Evolutionary conservation across 2,329 filamentous ascomycete genomes (phyloP).

Genomic region (Scedosporium boydii): DNA sequence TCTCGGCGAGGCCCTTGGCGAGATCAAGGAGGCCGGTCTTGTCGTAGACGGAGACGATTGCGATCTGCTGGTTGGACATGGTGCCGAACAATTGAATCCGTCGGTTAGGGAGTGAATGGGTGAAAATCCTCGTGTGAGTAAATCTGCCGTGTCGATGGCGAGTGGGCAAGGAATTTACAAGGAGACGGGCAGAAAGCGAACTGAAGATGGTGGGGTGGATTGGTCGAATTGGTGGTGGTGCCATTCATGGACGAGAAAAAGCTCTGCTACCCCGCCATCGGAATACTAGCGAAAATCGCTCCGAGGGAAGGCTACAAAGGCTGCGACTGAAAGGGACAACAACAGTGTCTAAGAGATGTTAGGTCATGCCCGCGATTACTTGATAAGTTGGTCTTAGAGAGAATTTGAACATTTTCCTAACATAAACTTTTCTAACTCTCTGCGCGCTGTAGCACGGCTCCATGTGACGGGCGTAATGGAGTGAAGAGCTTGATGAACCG

Average conservation of each 20-base stretch:
- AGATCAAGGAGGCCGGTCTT: constrained; percentile 93
- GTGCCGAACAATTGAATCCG: constrained; percentile 9
- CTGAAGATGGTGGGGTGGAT: background rate
- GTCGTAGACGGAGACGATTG: constrained; percentile 96
- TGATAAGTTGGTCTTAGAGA: no score
- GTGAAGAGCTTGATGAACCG: no score
- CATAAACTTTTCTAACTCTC: no score
- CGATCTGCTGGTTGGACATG: constrained; percentile 49
- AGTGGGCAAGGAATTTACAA: background rate
- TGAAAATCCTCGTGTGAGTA: background rate
- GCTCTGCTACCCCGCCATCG: constrained; percentile 6
- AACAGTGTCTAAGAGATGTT: no score
- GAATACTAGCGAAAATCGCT: background rate
- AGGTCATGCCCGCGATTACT: no score
- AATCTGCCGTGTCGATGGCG: background rate
- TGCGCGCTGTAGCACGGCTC: no score
- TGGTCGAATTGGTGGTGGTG: background rate
- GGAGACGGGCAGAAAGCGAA: background rate
- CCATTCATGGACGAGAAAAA: constrained; percentile 1
- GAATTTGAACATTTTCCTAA: no score
- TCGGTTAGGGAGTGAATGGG: background rate
- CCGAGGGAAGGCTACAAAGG: background rate
- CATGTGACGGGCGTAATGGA: no score
- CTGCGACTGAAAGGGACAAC: no score
- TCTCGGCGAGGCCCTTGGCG: constrained; percentile 79